Evolutionary conservation across 2,329 filamentous ascomycete genomes (phyloP).

Genomic region (Penicillium sp.): DNA sequence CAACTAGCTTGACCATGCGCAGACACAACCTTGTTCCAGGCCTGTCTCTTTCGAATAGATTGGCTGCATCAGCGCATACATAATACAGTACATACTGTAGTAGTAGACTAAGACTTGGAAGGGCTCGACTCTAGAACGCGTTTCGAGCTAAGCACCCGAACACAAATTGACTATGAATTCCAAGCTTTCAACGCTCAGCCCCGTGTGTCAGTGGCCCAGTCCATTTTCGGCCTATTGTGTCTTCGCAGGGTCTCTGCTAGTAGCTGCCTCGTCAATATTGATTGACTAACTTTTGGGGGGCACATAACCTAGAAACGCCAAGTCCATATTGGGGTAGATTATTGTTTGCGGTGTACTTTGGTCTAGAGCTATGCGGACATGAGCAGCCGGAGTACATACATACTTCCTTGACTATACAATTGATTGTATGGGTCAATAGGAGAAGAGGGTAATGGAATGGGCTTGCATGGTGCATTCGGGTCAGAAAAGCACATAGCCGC

Average conservation of each 20-base stretch:
- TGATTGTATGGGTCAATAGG: background rate
- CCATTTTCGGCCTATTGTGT: constrained; percentile 19
- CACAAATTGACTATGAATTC: background rate
- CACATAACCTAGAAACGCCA: background rate
- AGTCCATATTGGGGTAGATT: background rate
- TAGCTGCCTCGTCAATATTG: background rate
- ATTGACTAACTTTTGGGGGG: background rate
- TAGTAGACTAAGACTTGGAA: too few relatives aligned
- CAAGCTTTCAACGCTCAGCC: constrained; percentile 5
- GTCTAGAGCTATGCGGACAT: background rate
- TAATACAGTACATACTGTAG: too few relatives aligned
- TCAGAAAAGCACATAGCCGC: constrained; percentile 17
- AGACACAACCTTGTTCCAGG: constrained; percentile 16
- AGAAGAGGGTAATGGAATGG: background rate
- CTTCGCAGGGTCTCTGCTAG: background rate
- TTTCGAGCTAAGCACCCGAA: constrained; percentile 15
- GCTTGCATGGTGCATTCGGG: constrained; percentile 23
- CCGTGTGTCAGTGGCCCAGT: constrained; percentile 6
- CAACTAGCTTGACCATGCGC: constrained; percentile 12
- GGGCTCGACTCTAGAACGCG: background rate
- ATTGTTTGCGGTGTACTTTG: constrained; percentile 1
- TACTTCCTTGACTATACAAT: constrained; percentile 1
- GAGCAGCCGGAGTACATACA: background rate
- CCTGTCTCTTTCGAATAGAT: constrained; percentile 8
- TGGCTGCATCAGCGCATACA: background rate